Conservation (phyloP, 2,329 filamentous ascomycete species). For the Aureobasidium sp. region DNA sequence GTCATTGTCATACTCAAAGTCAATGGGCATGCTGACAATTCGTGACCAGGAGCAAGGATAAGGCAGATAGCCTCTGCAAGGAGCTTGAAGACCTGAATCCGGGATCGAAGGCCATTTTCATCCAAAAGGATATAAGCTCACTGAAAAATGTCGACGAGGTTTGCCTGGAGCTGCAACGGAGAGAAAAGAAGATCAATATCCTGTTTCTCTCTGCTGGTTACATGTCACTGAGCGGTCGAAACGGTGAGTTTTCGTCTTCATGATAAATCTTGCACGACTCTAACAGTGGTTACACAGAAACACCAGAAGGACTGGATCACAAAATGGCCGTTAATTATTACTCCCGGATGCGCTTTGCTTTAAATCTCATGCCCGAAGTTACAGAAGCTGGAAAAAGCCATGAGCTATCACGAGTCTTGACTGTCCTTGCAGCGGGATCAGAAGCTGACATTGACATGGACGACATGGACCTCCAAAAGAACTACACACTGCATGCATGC, state of each 20-base stretch:
- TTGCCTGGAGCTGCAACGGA: constrained; percentile 39
- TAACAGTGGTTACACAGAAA: constrained; percentile 34
- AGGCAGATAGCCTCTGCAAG: constrained; percentile 28
- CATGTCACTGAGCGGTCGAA: constrained; percentile 32
- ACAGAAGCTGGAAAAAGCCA: constrained; percentile 29
- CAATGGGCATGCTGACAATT: neutral
- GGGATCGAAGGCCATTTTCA: constrained; percentile 29
- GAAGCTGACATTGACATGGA: constrained; percentile 42
- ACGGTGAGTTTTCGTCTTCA: constrained; percentile 13
- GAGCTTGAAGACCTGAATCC: constrained; percentile 32
- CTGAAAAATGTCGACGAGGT: constrained; percentile 34
- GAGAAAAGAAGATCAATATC: constrained; percentile 46
- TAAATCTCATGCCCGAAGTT: constrained; percentile 50
- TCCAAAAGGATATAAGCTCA: constrained; percentile 33
- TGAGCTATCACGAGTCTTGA: constrained; percentile 45
- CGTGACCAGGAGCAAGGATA: constrained; percentile 25
- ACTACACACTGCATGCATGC: constrained; percentile 28
- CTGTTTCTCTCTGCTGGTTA: constrained; percentile 46
- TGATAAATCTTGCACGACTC: neutral
- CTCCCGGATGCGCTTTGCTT: constrained; percentile 47
- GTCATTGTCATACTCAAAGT: neutral
- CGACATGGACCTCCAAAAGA: constrained; percentile 37
- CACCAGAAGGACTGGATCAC: constrained; percentile 47
- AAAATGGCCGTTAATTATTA: constrained; percentile 47
- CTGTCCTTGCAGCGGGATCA: constrained; percentile 44